phyloP scores from a whole-genome alignment of 1,284 basidiomycete genomes.

The Polyporus tsugae region DNA sequence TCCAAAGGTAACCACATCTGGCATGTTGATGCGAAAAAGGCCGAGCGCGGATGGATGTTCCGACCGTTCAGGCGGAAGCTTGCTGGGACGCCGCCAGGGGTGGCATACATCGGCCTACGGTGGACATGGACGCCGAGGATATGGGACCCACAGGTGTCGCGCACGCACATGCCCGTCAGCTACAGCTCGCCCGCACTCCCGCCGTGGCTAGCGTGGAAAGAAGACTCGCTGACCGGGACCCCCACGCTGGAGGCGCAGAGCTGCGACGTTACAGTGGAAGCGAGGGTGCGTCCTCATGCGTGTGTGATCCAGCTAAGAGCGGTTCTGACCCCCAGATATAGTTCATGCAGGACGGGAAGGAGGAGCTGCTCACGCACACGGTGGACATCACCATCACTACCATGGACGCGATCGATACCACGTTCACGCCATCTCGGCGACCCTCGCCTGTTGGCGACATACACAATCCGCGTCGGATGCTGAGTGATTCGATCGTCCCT shows the following conservation, averaged over 20 bases:
- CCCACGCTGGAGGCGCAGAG: slow-evolving; percentile 77
- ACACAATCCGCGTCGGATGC: slow-evolving; percentile 61
- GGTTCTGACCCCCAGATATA: slow-evolving; percentile 43
- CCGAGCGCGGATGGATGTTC: slow-evolving; percentile 87
- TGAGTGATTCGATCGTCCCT: slow-evolving; percentile 61
- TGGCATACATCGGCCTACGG: slow-evolving; percentile 84
- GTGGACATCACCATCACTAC: slow-evolving; percentile 79
- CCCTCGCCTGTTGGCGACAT: slow-evolving; percentile 66
- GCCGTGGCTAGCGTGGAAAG: slow-evolving; percentile 89
- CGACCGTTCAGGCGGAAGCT: slow-evolving; percentile 90
- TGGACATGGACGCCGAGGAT: slow-evolving; percentile 96
- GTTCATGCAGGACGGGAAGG: slow-evolving; percentile 77
- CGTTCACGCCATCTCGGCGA: slow-evolving; percentile 63
- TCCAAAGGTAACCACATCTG: slow-evolving; percentile 99
- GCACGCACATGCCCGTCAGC: slow-evolving; percentile 79
- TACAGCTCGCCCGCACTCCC: slow-evolving; percentile 87
- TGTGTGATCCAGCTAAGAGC: slow-evolving; percentile 7
- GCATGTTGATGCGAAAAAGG: slow-evolving; percentile 96
- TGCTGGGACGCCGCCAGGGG: slow-evolving; percentile 80
- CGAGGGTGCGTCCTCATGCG: slow-evolving; percentile 59
- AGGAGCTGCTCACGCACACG: slow-evolving; percentile 69
- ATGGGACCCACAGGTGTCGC: slow-evolving; percentile 95
- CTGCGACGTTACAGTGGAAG: slow-evolving; percentile 75
- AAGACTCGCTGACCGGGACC: slow-evolving; percentile 76
- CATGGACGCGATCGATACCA: slow-evolving; percentile 68